Conservation (phyloP, 768 basidiomycete species). For the Mycena indigotica region DNA sequence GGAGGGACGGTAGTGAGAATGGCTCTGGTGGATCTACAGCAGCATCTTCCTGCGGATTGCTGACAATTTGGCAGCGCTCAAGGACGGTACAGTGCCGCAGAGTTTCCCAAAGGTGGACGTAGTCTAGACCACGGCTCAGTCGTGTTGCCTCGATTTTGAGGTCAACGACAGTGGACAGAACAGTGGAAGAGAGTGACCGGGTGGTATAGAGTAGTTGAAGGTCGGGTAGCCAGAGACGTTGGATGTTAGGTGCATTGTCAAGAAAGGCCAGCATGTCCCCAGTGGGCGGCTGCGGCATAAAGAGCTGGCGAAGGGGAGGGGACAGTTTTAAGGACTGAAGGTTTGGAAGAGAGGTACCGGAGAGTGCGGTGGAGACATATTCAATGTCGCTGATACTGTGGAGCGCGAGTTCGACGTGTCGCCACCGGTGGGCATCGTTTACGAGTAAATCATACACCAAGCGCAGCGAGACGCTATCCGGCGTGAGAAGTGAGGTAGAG, state of each 20-base stretch:
- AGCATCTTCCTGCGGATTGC: not conserved
- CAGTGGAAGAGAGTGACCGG: not conserved
- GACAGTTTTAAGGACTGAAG: not conserved
- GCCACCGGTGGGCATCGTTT: not conserved
- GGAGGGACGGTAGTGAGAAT: not conserved
- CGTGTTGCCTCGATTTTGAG: not conserved
- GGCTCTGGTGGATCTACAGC: too few species aligned
- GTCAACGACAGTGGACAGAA: not conserved
- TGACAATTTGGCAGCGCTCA: not conserved
- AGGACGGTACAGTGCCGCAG: not conserved
- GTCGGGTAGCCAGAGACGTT: not conserved
- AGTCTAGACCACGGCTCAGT: not conserved
- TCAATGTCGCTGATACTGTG: not conserved
- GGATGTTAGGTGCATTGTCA: not conserved
- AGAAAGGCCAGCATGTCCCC: not conserved
- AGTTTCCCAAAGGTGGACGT: not conserved
- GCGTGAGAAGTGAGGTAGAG: not conserved
- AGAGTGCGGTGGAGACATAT: not conserved
- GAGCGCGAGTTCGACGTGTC: not conserved
- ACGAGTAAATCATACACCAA: not conserved
- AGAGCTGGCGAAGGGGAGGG: not conserved
- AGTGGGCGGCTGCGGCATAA: not conserved
- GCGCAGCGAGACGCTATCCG: not conserved
- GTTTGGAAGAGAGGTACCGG: not conserved
- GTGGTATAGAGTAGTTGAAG: not conserved